Percentiles rank a stretch among this genome's conserved stretches.
phyloP scores from a whole-genome alignment of 169 alveolate genomes.

The Perkinsus olseni region DNA sequence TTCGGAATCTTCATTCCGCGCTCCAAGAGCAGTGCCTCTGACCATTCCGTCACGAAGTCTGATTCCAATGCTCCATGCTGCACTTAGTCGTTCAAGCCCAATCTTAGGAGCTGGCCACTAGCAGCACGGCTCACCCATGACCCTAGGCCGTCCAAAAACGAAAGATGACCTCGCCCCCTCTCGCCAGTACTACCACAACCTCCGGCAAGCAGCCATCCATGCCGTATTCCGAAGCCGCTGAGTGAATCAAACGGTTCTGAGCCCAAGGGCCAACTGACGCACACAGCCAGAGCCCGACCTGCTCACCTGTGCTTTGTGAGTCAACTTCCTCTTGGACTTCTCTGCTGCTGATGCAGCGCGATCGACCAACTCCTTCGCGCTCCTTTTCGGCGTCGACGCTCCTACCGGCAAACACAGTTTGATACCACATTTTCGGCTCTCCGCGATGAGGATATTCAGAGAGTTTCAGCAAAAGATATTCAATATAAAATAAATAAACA shows the following conservation, averaged over 20 bases:
- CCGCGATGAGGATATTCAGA: too few species aligned
- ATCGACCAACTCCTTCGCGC: not conserved
- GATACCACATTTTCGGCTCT: too few species aligned
- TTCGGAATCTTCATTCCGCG: too few species aligned
- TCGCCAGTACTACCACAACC: not conserved
- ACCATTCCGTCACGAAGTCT: too few species aligned
- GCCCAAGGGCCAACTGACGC: not conserved
- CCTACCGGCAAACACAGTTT: not conserved
- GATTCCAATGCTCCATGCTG: too few species aligned
- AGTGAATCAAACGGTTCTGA: not conserved
- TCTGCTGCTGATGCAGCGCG: not conserved
- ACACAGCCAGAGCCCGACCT: not conserved
- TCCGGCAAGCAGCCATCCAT: not conserved
- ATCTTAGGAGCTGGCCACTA: too few species aligned
- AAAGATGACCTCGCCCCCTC: not conserved
- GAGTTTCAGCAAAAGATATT: too few species aligned
- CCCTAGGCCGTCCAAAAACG: not conserved
- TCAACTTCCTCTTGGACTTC: not conserved
- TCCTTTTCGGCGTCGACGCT: not conserved
- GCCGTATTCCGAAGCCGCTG: not conserved
- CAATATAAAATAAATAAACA: too few species aligned
- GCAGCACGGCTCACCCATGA: not conserved
- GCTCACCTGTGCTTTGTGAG: not conserved
- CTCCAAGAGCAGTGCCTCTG: too few species aligned
- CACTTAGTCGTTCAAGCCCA: too few species aligned